These are phyloP conservation scores for Diaporthe citrichinensis DNA, from an alignment of 2,329 filamentous ascomycete species.

Conservation along the genomic window DNA sequence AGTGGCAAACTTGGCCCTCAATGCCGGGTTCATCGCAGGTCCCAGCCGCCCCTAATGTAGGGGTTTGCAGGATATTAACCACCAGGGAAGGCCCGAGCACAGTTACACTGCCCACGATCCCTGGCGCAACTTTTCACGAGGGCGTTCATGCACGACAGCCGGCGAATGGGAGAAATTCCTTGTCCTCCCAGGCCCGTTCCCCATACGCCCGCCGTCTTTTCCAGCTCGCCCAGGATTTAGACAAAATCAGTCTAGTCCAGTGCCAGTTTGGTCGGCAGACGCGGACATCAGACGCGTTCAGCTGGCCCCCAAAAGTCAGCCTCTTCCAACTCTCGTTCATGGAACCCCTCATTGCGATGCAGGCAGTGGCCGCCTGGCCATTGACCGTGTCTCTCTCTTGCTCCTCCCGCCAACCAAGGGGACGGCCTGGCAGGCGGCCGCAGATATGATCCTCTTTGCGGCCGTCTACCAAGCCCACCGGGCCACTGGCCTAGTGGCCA, in stretches of 20 bases:
- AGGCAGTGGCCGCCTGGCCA: background rate
- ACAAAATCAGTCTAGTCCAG: background rate
- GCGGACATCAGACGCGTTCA: conserved; percentile 10
- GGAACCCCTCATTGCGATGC: background rate
- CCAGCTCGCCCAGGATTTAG: conserved; percentile 22
- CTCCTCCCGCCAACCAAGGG: conserved; percentile 8
- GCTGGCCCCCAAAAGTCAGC: conserved; percentile 18
- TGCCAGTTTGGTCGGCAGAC: background rate
- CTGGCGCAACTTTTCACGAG: conserved; percentile 13
- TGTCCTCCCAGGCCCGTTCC: background rate
- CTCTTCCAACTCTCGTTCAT: background rate
- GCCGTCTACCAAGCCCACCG: background rate
- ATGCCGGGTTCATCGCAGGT: conserved; percentile 15
- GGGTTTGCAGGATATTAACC: conserved; percentile 30
- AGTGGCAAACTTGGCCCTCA: conserved; percentile 19
- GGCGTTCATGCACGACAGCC: conserved; percentile 29
- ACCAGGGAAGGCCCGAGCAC: conserved; percentile 33
- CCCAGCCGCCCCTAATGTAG: conserved; percentile 32
- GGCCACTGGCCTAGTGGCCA: conserved; percentile 13
- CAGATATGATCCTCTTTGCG: background rate
- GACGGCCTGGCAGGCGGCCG: conserved; percentile 6
- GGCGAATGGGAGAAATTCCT: conserved; percentile 31
- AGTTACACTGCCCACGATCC: conserved; percentile 6
- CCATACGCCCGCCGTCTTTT: conserved; percentile 15
- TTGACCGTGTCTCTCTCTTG: background rate